These are phyloP conservation scores for Talaromyces sp. DNA, from an alignment of 2,329 filamentous ascomycete genomes.

Conservation along the genomic window DNA sequence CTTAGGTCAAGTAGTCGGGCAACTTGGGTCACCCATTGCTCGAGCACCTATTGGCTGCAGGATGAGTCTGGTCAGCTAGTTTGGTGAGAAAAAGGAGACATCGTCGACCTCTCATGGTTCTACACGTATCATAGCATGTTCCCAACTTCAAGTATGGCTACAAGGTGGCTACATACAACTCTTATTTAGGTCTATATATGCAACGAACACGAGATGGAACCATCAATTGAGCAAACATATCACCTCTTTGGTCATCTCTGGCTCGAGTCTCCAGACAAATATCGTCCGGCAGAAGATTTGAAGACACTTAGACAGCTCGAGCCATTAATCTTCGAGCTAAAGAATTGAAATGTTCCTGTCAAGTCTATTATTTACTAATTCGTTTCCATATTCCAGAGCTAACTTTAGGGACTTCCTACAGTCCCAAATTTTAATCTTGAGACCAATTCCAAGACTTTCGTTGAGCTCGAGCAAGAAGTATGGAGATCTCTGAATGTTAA, in stretches of 20 bases:
- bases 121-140: background rate
- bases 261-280: background rate
- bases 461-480: background rate
- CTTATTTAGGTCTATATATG: background rate
- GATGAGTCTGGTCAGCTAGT: too few relatives aligned
- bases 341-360: background rate
- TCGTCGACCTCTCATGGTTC: too few relatives aligned
- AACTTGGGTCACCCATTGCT: background rate
- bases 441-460: background rate
- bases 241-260: background rate
- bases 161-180: background rate
- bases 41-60: too few relatives aligned
- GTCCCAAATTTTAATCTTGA: background rate
- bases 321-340: background rate
- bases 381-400: background rate
- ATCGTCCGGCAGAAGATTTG: background rate
- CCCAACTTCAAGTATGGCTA: background rate
- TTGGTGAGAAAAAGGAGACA: too few relatives aligned
- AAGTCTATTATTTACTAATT: background rate
- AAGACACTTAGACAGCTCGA: background rate
- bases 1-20: background rate
- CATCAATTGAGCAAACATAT: background rate
- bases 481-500: background rate
- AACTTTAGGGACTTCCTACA: background rate
- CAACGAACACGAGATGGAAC: background rate